Base-by-base conservation (phyloP, 305 asterid genomes). In the Striga hermonthica region DNA sequence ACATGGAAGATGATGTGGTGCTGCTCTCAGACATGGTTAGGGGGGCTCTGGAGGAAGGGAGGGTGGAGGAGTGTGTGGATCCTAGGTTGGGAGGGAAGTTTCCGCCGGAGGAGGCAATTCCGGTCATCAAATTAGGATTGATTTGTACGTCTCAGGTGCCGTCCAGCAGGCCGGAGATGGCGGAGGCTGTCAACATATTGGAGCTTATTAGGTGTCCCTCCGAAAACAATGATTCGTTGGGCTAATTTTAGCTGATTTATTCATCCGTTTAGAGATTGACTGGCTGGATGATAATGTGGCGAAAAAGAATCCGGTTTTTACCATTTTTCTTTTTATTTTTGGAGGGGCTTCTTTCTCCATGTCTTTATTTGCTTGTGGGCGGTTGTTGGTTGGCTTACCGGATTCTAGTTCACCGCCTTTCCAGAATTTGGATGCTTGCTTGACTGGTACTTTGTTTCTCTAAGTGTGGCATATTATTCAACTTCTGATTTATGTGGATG, bases 101-200 rank as follows among this genome's bases (percentile, higher is more conserved):
- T 61, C 88, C 83, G 4, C 78, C 56, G 0, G 91, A 85, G 38
- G 91, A 82, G 77, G 86, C 72, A 37, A 81, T 85, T 57, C 88
- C 91, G 9, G 81, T 85, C 38, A 74, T 82, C 57, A 85, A 85
- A 49, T 52, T 85, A 43, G 88, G 91, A 4, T 56, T 85, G 65
- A 73, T 85, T 43, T 85, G 91, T 74, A 85, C 88, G 14, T 85
- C 88, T 9, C 91, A 82, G 62, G 88, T 85, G 56, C 91, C 91
- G 44, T 85, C 91, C 4, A 78, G 78, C 73, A 57, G 91, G 67
- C 91, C 91, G 3, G 82, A 85, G 39, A 85, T 85, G 91, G 77
- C 74, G 6, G 91, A 85, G 74, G 91, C 80, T 7, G 83, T 85
- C 39, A 82, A 78, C 68, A 77, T 85, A 50, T 70, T 85, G 82